These are phyloP conservation scores for Metschnikowia lunata DNA, from an alignment of 805 yeast genomes.

Conservation along the genomic window DNA sequence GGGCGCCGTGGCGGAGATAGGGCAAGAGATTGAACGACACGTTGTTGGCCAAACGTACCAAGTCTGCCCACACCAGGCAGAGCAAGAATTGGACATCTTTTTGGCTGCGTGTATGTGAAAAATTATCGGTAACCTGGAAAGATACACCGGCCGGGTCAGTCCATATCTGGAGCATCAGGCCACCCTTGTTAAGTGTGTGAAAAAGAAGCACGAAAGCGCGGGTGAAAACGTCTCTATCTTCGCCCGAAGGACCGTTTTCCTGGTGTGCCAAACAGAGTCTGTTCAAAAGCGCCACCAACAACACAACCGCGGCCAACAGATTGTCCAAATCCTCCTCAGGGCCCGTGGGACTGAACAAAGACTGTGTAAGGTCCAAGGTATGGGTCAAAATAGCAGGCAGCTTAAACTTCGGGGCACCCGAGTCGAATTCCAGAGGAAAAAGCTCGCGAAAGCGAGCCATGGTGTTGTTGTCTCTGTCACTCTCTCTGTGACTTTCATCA, in stretches of 20 bases:
- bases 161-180: slow-evolving; percentile 26
- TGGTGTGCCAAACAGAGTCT: slow-evolving; percentile 20
- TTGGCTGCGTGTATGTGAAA: slow-evolving; percentile 15
- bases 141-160: slow-evolving; percentile 28
- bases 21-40: slow-evolving; percentile 24
- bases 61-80: slow-evolving; percentile 33
- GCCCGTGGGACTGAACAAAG: slow-evolving; percentile 1
- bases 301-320: slow-evolving; percentile 11
- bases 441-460: slow-evolving; percentile 3
- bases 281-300: slow-evolving; percentile 20
- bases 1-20: slow-evolving; percentile 20
- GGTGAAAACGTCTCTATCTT: slow-evolving; percentile 17
- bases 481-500: no score
- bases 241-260: slow-evolving; percentile 14
- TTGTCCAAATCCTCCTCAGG: slow-evolving; percentile 3
- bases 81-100: slow-evolving; percentile 23
- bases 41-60: slow-evolving; percentile 30
- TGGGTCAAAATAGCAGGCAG: not conserved
- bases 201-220: slow-evolving; percentile 20
- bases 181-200: slow-evolving; percentile 13
- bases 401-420: not conserved
- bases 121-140: slow-evolving; percentile 10
- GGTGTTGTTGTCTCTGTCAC: no score
- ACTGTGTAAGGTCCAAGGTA: slow-evolving; percentile 1
- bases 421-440: slow-evolving; percentile 24